A percentile compares a stretch with the other conserved stretches of the same genome.
These are phyloP conservation scores for Barnettozyma pratensis DNA, from an alignment of 805 yeast genomes.

Conservation along the genomic window DNA sequence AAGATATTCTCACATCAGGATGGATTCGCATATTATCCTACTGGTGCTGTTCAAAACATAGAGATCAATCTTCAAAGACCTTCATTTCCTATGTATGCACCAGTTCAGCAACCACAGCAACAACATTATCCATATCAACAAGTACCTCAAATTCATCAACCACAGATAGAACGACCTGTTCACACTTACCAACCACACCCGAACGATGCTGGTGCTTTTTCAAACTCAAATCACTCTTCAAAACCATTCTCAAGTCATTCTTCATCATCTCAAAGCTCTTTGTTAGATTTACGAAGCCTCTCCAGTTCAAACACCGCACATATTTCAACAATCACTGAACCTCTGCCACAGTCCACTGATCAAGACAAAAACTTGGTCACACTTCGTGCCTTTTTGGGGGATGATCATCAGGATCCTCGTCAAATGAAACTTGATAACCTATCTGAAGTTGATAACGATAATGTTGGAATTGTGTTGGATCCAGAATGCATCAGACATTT, in stretches of 20 bases:
- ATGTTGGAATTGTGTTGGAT: slow-evolving; percentile 19
- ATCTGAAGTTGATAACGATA: slow-evolving; percentile 16
- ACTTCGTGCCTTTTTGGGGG: background rate
- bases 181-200: slow-evolving; percentile 1
- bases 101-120: too few relatives aligned
- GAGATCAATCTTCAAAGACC: slow-evolving; percentile 18
- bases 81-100: background rate
- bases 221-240: background rate
- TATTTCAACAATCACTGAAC: too few relatives aligned
- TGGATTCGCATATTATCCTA: slow-evolving; percentile 5
- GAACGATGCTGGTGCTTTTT: background rate
- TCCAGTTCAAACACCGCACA: too few relatives aligned
- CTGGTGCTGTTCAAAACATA: slow-evolving; percentile 12
- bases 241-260: too few relatives aligned
- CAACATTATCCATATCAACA: background rate
- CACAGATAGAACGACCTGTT: slow-evolving; percentile 5
- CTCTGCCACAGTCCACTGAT: too few relatives aligned
- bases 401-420: background rate
- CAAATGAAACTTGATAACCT: slow-evolving; percentile 15
- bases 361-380: background rate
- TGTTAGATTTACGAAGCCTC: background rate
- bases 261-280: too few relatives aligned
- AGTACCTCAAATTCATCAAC: background rate
- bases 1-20: slow-evolving; percentile 14
- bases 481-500: slow-evolving; percentile 20